Evolutionary conservation across 495 filamentous ascomycete genomes (phyloP).

Genomic region (Usnea hakonensis): DNA sequence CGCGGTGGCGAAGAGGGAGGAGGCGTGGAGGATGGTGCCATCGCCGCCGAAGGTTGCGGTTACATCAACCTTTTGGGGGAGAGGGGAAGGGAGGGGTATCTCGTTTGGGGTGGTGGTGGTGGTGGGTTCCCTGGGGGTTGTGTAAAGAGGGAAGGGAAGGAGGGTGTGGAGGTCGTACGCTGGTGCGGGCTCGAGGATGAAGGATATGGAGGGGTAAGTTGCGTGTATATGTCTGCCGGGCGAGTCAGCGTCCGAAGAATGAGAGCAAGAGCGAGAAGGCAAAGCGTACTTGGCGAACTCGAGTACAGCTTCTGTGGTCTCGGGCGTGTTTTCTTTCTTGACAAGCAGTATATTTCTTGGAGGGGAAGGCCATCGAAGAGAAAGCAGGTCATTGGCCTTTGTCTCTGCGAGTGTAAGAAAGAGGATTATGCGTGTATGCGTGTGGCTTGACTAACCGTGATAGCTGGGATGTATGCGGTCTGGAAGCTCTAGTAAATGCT

Average conservation of each 20-base stretch:
- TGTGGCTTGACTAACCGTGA: conserved; percentile 39
- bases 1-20: conserved; percentile 81
- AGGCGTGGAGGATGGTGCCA: conserved; percentile 87
- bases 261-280: not conserved
- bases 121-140: conserved; percentile 35
- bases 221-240: conserved; percentile 57
- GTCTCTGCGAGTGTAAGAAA: conserved; percentile 41
- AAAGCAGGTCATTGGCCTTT: conserved; percentile 55
- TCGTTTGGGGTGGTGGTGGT: conserved; percentile 30
- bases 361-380: conserved; percentile 79
- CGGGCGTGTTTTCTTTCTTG: conserved; percentile 69
- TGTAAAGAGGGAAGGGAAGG: conserved; percentile 73
- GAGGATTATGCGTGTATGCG: not conserved
- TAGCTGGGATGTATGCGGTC: conserved; percentile 41
- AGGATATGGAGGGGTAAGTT: conserved; percentile 70
- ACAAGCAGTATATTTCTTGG: conserved; percentile 86
- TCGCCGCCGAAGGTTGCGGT: conserved; percentile 88
- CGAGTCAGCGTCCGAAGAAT: conserved; percentile 5
- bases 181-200: conserved; percentile 74
- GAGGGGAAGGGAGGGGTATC: conserved; percentile 23
- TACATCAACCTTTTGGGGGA: conserved; percentile 72
- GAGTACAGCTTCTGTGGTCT: conserved; percentile 63
- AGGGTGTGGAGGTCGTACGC: conserved; percentile 65
- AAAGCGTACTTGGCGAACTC: conserved; percentile 61
- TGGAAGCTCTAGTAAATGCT: conserved; percentile 37